phyloP scores from a whole-genome alignment of 1,284 basidiomycete species.

The Pseudozyma sp. region DNA sequence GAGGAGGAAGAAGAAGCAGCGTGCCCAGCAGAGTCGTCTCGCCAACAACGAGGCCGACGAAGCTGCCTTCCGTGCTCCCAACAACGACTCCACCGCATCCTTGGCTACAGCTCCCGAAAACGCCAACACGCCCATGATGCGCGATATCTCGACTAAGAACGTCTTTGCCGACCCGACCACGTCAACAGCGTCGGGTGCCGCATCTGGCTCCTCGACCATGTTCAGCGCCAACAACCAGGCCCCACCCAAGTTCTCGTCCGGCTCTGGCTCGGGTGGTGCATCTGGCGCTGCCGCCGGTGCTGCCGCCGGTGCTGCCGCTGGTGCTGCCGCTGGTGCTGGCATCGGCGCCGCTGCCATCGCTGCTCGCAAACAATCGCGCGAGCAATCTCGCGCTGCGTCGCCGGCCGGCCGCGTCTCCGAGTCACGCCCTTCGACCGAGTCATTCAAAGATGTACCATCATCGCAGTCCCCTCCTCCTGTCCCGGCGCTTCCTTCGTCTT shows the following conservation, averaged over 20 bases:
- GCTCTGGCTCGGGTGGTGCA: slow-evolving; percentile 5
- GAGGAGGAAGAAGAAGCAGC: slow-evolving; percentile 39
- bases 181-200: slow-evolving; percentile 27
- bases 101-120: slow-evolving; percentile 47
- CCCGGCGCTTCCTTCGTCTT: slow-evolving; percentile 32
- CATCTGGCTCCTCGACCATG: slow-evolving; percentile 26
- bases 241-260: slow-evolving; percentile 8
- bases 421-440: slow-evolving; percentile 30
- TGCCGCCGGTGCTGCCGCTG: slow-evolving; percentile 22
- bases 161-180: slow-evolving; percentile 47
- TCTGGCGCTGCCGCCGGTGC: slow-evolving; percentile 16
- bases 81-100: slow-evolving; percentile 51
- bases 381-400: slow-evolving; percentile 35
- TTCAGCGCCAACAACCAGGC: slow-evolving; percentile 24
- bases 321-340: slow-evolving; percentile 26
- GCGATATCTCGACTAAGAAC: slow-evolving; percentile 47
- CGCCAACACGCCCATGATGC: slow-evolving; percentile 52
- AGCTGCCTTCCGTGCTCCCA: slow-evolving; percentile 47
- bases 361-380: slow-evolving; percentile 45
- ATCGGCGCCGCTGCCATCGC: slow-evolving; percentile 46
- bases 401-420: slow-evolving; percentile 20
- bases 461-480: slow-evolving; percentile 41
- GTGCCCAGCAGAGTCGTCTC: slow-evolving; percentile 31
- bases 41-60: slow-evolving; percentile 46
- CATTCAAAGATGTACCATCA: slow-evolving; percentile 27